Conservation (phyloP, 1,139 yeast genomes). For the Scheffersomyces parashehatae region DNA sequence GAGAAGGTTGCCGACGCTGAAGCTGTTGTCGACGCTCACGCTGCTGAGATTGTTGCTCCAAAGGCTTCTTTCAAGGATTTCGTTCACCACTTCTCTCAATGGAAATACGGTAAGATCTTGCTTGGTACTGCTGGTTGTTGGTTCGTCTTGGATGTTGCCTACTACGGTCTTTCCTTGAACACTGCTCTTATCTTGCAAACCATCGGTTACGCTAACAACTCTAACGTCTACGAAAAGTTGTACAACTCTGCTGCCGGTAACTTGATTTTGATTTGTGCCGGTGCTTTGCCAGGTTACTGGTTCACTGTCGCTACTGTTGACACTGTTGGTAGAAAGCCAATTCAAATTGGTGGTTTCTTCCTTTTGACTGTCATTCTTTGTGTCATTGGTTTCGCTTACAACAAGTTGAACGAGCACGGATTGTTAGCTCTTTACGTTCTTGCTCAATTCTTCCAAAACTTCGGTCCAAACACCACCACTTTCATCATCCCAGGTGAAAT, state of each 20-base stretch:
- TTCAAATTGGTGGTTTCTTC: slow-evolving; percentile 73
- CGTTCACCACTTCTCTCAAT: slow-evolving; percentile 71
- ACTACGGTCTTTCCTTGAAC: slow-evolving; percentile 85
- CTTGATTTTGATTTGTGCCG: slow-evolving; percentile 86
- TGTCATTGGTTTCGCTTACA: slow-evolving; percentile 77
- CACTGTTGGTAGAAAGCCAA: slow-evolving; percentile 76
- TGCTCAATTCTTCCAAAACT: slow-evolving; percentile 83
- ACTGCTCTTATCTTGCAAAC: slow-evolving; percentile 79
- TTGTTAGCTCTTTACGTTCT: slow-evolving; percentile 72
- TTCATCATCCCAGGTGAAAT: slow-evolving; percentile 95
- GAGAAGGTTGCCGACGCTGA: slow-evolving; percentile 60
- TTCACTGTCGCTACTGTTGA: slow-evolving; percentile 74
- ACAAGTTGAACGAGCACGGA: slow-evolving; percentile 63
- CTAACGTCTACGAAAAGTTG: slow-evolving; percentile 62
- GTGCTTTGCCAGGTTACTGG: slow-evolving; percentile 93
- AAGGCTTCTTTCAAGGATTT: slow-evolving; percentile 64
- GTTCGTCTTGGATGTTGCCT: slow-evolving; percentile 95
- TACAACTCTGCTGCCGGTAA: slow-evolving; percentile 86
- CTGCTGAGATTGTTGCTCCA: slow-evolving; percentile 51
- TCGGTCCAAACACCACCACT: slow-evolving; percentile 95
- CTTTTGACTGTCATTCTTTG: slow-evolving; percentile 69
- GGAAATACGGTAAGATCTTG: slow-evolving; percentile 84
- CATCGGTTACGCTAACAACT: slow-evolving; percentile 64
- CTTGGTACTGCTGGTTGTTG: slow-evolving; percentile 96
- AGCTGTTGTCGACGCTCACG: slow-evolving; percentile 51